Percentiles rank a stretch among this genome's conserved stretches.
phyloP scores from a whole-genome alignment of 2,329 filamentous ascomycete species.

The Chalaropsis ovoidea region DNA sequence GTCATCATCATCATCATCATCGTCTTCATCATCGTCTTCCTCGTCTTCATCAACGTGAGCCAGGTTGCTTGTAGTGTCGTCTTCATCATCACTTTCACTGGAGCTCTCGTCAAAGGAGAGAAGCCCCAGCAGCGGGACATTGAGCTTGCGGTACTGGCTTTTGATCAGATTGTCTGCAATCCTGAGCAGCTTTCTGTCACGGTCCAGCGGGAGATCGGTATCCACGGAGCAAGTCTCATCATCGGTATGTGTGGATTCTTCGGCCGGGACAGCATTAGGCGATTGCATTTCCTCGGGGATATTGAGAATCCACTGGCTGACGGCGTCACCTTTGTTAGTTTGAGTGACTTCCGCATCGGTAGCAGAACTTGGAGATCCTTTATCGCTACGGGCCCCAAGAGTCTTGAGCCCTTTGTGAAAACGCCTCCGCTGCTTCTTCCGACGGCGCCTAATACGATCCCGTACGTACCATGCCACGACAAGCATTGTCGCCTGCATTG shows the following conservation, averaged over 20 bases:
- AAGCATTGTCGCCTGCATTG: slow-evolving; percentile 41
- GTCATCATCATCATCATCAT: slow-evolving; percentile 29
- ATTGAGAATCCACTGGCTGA: slow-evolving; percentile 38
- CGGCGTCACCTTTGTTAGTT: slow-evolving; percentile 35
- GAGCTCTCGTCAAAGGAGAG: slow-evolving; percentile 39
- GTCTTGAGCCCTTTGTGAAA: slow-evolving; percentile 36
- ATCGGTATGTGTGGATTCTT: slow-evolving; percentile 32
- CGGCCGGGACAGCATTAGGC: slow-evolving; percentile 30
- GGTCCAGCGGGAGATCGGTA: slow-evolving; percentile 34
- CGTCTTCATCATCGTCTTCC: slow-evolving; percentile 28
- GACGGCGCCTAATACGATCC: slow-evolving; percentile 38
- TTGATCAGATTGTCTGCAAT: slow-evolving; percentile 41
- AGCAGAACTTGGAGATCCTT: neutral
- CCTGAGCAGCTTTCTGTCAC: slow-evolving; percentile 37
- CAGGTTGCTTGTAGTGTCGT: slow-evolving; percentile 23
- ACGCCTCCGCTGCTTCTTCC: slow-evolving; percentile 35
- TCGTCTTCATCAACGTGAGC: slow-evolving; percentile 29
- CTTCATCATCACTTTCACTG: slow-evolving; percentile 34
- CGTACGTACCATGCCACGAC: slow-evolving; percentile 43
- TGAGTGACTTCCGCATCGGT: slow-evolving; percentile 29
- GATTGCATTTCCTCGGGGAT: slow-evolving; percentile 33
- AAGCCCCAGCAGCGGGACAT: slow-evolving; percentile 39
- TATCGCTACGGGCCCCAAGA: slow-evolving; percentile 27
- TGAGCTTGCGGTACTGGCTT: slow-evolving; percentile 39
- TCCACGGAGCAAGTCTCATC: slow-evolving; percentile 38